Evolutionary conservation across 108 stramenopile species (phyloP), one percentile per base, ranked within the genome.

Genomic region (Nitzschia sp.): DNA sequence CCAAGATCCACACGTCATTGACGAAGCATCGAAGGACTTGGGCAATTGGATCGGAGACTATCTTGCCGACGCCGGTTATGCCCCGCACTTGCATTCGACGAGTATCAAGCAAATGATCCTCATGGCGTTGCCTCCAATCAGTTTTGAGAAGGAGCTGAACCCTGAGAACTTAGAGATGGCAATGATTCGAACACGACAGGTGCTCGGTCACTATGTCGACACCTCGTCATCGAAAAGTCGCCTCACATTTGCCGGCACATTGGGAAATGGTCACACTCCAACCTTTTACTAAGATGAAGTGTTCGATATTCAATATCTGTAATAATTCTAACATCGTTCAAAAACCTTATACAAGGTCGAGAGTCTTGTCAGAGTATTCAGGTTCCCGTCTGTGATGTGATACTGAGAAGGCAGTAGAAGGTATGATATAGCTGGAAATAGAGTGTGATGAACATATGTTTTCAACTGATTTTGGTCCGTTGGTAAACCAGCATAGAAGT

Each of bases 261-360:
- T 34, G 29, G 29, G 29, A 34, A 34, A 34, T 34, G 29, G 29
- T 5, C 29, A 3, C 29, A 34, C 29, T 34, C 29, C 29, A 34
- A 34, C 29, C 29, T 34, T 34, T 5, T 34, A 34, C 5, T 34
- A 34, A n/a, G n/a, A n/a, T n/a, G n/a, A n/a, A n/a, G n/a, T n/a
- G n/a, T n/a, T n/a, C n/a, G n/a, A n/a, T n/a, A n/a, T n/a, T n/a
- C 24, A 54, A 8, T 54, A 20, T 3, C 22, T 54, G 3, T 8
- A 12, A 48, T 48, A 15, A 3, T 5, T 2, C 24, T 74, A 90
- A 54, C 92, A 94, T 43, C 93, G 67, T 70, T 94, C 93, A 78
- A 94, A 94, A 17, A 90, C 85, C 57, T 88, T 87, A 67, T 91
- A 94, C 22, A 94, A 65, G 21, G 76, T 88, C 24, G 82, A 80